Evolutionary conservation across 2,329 filamentous ascomycete genomes (phyloP), one percentile per base, ranked within the genome.

Genomic region (Xylariales sp.): DNA sequence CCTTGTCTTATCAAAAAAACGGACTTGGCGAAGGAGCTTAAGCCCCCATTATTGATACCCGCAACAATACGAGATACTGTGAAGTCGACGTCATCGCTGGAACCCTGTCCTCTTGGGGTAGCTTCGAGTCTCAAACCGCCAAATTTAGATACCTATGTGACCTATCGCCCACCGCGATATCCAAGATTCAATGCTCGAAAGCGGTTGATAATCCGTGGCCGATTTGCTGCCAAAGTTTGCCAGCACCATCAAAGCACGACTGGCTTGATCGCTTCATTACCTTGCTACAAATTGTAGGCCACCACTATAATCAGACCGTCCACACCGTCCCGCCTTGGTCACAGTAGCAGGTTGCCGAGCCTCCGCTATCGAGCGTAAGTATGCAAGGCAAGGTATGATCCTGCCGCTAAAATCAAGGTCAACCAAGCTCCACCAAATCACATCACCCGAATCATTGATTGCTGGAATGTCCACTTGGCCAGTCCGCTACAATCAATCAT

Each of bases 361-460:
- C 36, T 16, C 29, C 8, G 36, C 25, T 27, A 27, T 11, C 36
- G 20, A 38, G 25, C 7, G 25, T 39, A 16, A 19, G 25, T 28
- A 21, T 39, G n/a, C 18, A 40, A 22, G 22, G 38, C 29, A 18
- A 40, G 38, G 38, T 29, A 40, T 39, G 27, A 21, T 22, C 18
- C 28, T 40, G 28, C 38, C 38, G 38, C 38, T 33, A 40, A 22
- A 32, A 31, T 18, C 38, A 40, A 40, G 38, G 38, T n/a, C n/a
- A n/a, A n/a, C 19, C 38, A 33, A 40, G 38, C 28, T 40, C 38
- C 31, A 34, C 36, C 22, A 27, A 39, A 39, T 39, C 36, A 39
- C 36, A n/a, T n/a, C n/a, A n/a, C n/a, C n/a, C 36, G 36, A 39
- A 32, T 29, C 28, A 40, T 40, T 40, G 38, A 40, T 40, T n/a